A percentile compares a stretch with the other conserved stretches of the same genome.
Conservation (phyloP, 1,284 basidiomycete species). For the Cryptococcus amylolentus region DNA sequence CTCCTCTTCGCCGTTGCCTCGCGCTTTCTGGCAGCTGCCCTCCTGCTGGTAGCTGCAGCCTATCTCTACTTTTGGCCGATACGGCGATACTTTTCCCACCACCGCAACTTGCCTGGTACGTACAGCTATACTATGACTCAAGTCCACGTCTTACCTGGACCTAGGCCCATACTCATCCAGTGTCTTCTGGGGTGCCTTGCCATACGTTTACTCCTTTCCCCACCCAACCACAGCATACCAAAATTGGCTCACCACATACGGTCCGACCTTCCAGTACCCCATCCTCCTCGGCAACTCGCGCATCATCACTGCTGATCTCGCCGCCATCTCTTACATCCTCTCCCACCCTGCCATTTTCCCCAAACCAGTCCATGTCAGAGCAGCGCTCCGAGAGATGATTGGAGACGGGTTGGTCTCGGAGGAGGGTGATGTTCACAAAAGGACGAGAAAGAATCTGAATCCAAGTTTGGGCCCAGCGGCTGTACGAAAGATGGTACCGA, state of each 20-base stretch:
- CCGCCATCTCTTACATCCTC: constrained; percentile 61
- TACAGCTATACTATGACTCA: no score
- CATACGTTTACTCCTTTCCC: constrained; percentile 8
- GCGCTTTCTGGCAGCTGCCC: no score
- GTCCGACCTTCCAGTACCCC: constrained; percentile 17
- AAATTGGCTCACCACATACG: constrained; percentile 19
- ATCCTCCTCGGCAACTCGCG: constrained; percentile 33
- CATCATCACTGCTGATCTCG: constrained; percentile 60
- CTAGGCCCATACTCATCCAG: constrained; percentile 14
- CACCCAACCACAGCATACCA: constrained; percentile 8
- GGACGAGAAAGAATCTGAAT: constrained; percentile 53
- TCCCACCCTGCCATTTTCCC: constrained; percentile 61
- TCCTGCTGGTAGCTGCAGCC: no score
- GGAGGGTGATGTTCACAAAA: constrained; percentile 55
- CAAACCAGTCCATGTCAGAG: constrained; percentile 62
- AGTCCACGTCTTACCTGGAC: not conserved
- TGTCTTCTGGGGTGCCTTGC: constrained; percentile 16
- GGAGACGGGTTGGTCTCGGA: constrained; percentile 43
- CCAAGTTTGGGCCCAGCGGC: constrained; percentile 41
- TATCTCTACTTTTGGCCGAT: no score
- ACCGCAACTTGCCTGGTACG: no score
- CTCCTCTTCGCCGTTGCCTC: no score
- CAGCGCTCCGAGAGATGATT: constrained; percentile 52
- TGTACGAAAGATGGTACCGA: constrained; percentile 45
- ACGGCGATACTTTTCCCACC: no score